These are phyloP conservation scores for Wickerhamomyces chambardii DNA, from an alignment of 805 yeast genomes.

Conservation along the genomic window DNA sequence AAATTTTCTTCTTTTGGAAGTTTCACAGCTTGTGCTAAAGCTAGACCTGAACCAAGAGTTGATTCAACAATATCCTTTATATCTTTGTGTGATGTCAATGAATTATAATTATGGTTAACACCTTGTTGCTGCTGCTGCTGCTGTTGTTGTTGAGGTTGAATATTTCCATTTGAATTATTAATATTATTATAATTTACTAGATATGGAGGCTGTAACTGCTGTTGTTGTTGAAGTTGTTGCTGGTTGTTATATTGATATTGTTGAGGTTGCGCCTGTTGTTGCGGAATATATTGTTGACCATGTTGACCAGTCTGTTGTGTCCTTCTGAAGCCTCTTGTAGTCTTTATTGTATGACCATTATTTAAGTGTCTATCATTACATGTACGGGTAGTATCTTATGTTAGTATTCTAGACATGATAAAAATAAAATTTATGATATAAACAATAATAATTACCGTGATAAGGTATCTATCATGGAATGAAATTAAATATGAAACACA, in stretches of 20 bases:
- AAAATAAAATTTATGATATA: background rate
- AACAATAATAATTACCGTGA: too few relatives aligned
- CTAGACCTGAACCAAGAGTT: conserved; percentile 88
- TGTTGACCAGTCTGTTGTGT: conserved; percentile 4
- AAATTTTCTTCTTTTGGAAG: conserved; percentile 88
- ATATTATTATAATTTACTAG: too few relatives aligned
- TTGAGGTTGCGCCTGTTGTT: too few relatives aligned
- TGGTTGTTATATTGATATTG: too few relatives aligned
- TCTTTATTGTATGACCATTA: conserved; percentile 36
- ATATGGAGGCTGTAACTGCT: too few relatives aligned
- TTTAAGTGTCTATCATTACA: conserved; percentile 30
- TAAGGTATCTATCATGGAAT: too few relatives aligned
- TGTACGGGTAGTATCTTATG: background rate
- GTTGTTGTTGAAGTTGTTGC: too few relatives aligned
- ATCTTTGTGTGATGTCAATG: conserved; percentile 53
- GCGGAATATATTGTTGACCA: conserved; percentile 7
- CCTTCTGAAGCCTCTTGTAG: conserved; percentile 37
- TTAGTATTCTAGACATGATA: conserved; percentile 2
- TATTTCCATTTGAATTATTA: too few relatives aligned
- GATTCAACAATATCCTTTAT: conserved; percentile 88
- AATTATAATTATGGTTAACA: conserved; percentile 16
- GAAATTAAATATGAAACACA: too few relatives aligned
- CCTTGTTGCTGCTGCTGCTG: too few relatives aligned
- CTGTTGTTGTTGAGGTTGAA: too few relatives aligned
- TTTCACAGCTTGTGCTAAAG: conserved; percentile 86